Evolutionary conservation across 129 eudicot species (phyloP), one percentile per base, ranked within the genome.

Genomic region (Rutidosis leptorrhynchoides): DNA sequence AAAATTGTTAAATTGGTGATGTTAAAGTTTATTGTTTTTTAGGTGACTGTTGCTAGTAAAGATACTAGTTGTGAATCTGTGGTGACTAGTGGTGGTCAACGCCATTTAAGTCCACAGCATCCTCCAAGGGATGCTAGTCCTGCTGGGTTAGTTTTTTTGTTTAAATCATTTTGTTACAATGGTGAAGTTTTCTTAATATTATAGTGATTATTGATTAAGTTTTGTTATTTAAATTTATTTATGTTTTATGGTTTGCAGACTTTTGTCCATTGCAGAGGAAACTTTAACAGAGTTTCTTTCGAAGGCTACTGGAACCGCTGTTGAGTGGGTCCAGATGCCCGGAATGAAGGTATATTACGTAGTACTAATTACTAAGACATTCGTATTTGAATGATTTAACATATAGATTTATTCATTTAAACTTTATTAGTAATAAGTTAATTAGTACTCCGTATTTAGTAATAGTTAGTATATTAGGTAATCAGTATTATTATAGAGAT

Each of bases 51-150:
- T 73, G 85, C 83, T 43, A 72, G 81, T 0, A 91, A 88, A 78
- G 98, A 91, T 69, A 80, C 95, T 1, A 91, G 98, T 55, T 87
- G 98, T 80, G 98, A 87, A 60, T 91, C 98, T 23, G 98, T 80
- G 82, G 98, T 91, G 87, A 85, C 94, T 11, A 85, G 98, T 54
- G 95, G 98, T 88, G 95, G 98, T 88, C 98, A 88, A 73, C 94
- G 84, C 75, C 90, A 78, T 67, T 77, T 76, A 74, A 85, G 88
- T 12, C 90, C 96, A 22, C 94, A 77, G 90, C 89, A 81, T 75
- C 87, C 90, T 25, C 95, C 87, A 40, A 78, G 81, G 75, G 98
- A 91, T 91, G 98, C 98, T 66, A 88, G 95, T 77, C 98, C 98
- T 91, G 98, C 98, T 81, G 98, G 98, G 97, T 91, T 16, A 85